Conservation (phyloP, 805 yeast species). For the Groenewaldozyma tartarivorans region DNA sequence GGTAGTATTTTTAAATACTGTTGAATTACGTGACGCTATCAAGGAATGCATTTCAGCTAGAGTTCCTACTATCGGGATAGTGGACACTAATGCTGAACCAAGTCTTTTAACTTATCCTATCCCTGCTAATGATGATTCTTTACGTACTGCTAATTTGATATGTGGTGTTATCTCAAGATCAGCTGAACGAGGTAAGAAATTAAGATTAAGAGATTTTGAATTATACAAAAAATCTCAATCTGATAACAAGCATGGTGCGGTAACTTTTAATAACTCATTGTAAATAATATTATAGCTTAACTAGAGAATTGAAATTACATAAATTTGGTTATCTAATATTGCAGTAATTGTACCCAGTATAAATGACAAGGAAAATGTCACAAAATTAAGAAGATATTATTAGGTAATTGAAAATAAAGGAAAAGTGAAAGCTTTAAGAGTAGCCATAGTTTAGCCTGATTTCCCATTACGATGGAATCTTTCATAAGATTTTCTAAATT, state of each 20-base stretch:
- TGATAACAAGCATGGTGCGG: background rate
- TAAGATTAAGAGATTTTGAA: background rate
- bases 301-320: too few species aligned
- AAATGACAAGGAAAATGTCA: too few species aligned
- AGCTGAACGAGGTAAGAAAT: constrained; percentile 56
- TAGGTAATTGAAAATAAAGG: too few species aligned
- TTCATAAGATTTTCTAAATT: too few species aligned
- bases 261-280: background rate
- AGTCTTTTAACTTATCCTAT: constrained; percentile 84
- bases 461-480: too few species aligned
- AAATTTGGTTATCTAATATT: too few species aligned
- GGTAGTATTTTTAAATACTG: constrained; percentile 77
- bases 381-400: too few species aligned
- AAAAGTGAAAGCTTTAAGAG: too few species aligned
- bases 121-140: constrained; percentile 91
- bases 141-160: constrained; percentile 69
- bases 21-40: constrained; percentile 71
- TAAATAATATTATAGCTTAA: too few species aligned
- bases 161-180: constrained; percentile 79
- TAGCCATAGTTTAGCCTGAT: too few species aligned
- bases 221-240: background rate
- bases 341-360: too few species aligned
- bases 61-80: constrained; percentile 86
- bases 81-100: constrained; percentile 92
- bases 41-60: constrained; percentile 73